Evolutionary conservation across 2,329 filamentous ascomycete genomes (phyloP).

Genomic region (Decorospora gaudefroyi): DNA sequence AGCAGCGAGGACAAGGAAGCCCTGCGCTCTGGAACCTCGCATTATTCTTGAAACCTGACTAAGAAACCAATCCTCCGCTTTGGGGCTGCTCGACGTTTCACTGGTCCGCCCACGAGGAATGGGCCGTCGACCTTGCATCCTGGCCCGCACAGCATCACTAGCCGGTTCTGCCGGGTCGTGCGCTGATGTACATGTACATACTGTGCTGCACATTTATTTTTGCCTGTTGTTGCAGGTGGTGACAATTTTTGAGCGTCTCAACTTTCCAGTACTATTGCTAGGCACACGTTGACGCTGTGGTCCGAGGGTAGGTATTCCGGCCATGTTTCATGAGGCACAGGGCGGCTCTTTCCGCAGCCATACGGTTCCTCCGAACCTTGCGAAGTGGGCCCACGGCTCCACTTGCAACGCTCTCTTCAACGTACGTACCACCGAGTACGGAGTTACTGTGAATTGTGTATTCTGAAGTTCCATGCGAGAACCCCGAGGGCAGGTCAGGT

Average conservation of each 20-base stretch:
- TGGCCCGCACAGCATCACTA: constrained; percentile 7
- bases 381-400: constrained; percentile 15
- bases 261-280: too few species aligned
- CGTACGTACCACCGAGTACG: too few species aligned
- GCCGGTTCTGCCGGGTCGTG: constrained; percentile 12
- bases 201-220: not conserved
- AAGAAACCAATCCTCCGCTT: not conserved
- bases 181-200: constrained; percentile 5
- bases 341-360: constrained; percentile 20
- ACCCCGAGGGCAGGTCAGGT: not conserved
- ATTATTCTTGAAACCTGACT: not conserved
- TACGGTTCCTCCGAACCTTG: constrained; percentile 13
- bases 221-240: too few species aligned
- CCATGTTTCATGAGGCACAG: constrained; percentile 11
- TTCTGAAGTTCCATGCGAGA: too few species aligned
- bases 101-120: constrained; percentile 2
- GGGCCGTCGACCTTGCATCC: constrained; percentile 2
- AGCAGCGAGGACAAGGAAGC: too few species aligned
- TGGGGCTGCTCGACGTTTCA: constrained; percentile 9
- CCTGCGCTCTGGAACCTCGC: too few species aligned
- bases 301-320: not conserved
- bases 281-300: too few species aligned
- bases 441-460: too few species aligned
- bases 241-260: too few species aligned
- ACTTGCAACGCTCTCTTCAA: too few species aligned